phyloP scores from a whole-genome alignment of 345 rosid species.

The Moricandia moricandioides region DNA sequence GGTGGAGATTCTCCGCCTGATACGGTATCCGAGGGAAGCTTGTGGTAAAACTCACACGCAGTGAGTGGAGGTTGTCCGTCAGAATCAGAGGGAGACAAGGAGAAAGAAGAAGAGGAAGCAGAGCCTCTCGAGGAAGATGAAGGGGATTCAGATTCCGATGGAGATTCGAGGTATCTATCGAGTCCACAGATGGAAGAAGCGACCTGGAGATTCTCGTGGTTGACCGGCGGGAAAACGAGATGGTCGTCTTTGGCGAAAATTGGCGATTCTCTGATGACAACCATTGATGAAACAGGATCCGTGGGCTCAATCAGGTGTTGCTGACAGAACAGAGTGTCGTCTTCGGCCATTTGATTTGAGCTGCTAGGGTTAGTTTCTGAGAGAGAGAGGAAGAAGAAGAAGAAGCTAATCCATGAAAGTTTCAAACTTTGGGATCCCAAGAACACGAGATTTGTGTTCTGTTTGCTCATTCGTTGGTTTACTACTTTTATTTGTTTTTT shows the following conservation, averaged over 20 bases:
- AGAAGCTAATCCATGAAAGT: not conserved
- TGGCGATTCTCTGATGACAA: conserved; percentile 44
- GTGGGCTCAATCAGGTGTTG: not conserved
- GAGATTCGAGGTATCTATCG: conserved; percentile 17
- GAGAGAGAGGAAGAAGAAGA: not conserved
- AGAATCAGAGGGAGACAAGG: conserved; percentile 26
- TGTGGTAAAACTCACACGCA: not conserved
- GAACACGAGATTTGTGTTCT: not conserved
- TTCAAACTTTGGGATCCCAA: conserved; percentile 21
- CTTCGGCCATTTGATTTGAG: conserved; percentile 19
- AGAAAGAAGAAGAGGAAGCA: conserved; percentile 25
- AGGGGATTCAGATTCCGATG: conserved; percentile 11
- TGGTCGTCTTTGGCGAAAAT: conserved; percentile 17
- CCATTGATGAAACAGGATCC: conserved; percentile 34
- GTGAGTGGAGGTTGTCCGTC: conserved; percentile 10
- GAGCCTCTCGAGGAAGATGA: conserved; percentile 25
- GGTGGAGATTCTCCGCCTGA: conserved; percentile 9
- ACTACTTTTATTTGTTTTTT: not conserved
- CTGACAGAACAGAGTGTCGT: not conserved
- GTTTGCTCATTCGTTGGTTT: not conserved
- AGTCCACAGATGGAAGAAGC: conserved; percentile 19
- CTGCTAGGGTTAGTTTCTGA: conserved; percentile 12
- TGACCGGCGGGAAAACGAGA: conserved; percentile 48
- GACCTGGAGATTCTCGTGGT: conserved; percentile 51
- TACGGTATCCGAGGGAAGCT: too few relatives aligned